Base-by-base conservation (phyloP, 2,329 filamentous ascomycete genomes). In the Didymella exigua region DNA sequence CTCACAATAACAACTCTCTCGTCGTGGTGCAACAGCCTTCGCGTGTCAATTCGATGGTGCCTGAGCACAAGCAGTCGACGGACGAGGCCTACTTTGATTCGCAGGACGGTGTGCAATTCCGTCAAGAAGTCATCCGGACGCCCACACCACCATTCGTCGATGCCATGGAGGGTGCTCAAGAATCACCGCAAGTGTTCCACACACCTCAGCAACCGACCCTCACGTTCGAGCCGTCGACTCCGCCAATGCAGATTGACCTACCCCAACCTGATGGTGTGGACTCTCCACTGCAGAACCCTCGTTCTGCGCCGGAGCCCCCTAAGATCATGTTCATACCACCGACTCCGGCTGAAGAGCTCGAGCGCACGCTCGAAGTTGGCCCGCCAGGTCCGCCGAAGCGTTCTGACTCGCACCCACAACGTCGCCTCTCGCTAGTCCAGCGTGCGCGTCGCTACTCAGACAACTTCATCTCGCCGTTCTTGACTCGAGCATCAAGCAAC, bases 1-100 rank as follows among this genome's bases (percentile, higher is more conserved):
- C 85, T 2, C 86, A 88, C 71, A 85, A 85, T 69, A 88, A 88
- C 60, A 76, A 84, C 37, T 87, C 84, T 6, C 72, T 88, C 5
- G 75, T 87, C n/a, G 72, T 88, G n/a, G 82, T 88, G n/a, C 82
- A 88, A 62, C 81, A 84, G 49, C 52, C 69, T 14, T 67, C 74
- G 6, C 68, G 71, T 3, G 61, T 62, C 11, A 71, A 63, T 30
- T 65, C 68, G 0, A 59, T 70, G 49, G 45, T 67, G 21, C 54
- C 59, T 7, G 65, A 65, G 16, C 49, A 52, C 10, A 56, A 36
- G 10, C 60, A 69, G 27, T 19, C 66, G 38, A 52, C 62, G 0
- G 51, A 60, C 19, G 63, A 56, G 30, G 37, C 50, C 19, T 58
- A 59, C 40, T 53, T 68, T 13, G 46, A 57, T 8, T 41, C 62